Conservation (phyloP, 148 eudicot species). For the Dysphania ambrosioides region DNA sequence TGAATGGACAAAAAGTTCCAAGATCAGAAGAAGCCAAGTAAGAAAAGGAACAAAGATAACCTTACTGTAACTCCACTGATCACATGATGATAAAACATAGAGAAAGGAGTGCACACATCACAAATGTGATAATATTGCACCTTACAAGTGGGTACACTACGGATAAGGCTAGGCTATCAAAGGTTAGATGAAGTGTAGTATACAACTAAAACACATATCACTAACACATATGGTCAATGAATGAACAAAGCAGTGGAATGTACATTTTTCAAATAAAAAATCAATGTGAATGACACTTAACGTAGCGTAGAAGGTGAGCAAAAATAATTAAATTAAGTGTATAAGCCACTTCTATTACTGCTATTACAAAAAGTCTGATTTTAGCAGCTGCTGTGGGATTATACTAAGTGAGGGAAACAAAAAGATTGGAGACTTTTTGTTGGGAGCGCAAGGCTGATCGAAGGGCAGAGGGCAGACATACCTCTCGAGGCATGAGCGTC, state of each 20-base stretch:
- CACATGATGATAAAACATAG: slow-evolving; percentile 30
- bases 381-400: slow-evolving; percentile 2
- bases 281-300: too few relatives aligned
- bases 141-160: slow-evolving; percentile 19
- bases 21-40: slow-evolving; percentile 45
- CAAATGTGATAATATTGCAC: not conserved
- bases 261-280: too few relatives aligned
- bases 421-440: slow-evolving; percentile 51
- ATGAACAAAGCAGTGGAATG: too few relatives aligned
- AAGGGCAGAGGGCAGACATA: slow-evolving; percentile 50
- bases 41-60: slow-evolving; percentile 33
- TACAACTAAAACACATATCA: too few relatives aligned
- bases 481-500: slow-evolving; percentile 99
- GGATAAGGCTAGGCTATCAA: too few relatives aligned
- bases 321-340: not conserved
- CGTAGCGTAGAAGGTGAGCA: slow-evolving; percentile 9
- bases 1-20: slow-evolving; percentile 22
- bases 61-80: slow-evolving; percentile 18
- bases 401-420: not conserved
- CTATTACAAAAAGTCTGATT: slow-evolving; percentile 26
- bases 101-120: slow-evolving; percentile 3
- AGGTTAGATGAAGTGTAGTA: too few relatives aligned
- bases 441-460: slow-evolving; percentile 7
- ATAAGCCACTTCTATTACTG: too few relatives aligned
- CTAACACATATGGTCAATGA: too few relatives aligned